phyloP scores from a whole-genome alignment of 2,329 filamentous ascomycete species.

The Sarocladium brachiariae region DNA sequence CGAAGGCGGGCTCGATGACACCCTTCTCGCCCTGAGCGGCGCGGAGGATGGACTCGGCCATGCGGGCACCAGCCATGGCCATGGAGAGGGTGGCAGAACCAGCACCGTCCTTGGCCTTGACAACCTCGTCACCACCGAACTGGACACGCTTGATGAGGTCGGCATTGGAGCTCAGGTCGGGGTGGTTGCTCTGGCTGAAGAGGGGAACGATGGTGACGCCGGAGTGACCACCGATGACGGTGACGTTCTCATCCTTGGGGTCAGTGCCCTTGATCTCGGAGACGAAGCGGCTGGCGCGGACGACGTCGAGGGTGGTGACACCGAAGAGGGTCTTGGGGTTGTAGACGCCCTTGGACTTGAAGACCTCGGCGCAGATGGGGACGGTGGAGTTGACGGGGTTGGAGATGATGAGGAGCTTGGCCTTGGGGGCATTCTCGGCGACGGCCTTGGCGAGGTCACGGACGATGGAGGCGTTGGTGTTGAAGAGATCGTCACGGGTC shows the following conservation, averaged over 20 bases:
- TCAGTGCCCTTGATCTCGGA: constrained; percentile 86
- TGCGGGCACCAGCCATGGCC: constrained; percentile 84
- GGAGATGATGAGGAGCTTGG: constrained; percentile 94
- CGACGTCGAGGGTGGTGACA: constrained; percentile 98
- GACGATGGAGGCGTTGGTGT: constrained; percentile 99
- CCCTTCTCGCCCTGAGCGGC: constrained; percentile 90
- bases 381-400: constrained; percentile 99
- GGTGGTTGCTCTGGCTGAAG: constrained; percentile 88
- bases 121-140: constrained; percentile 98
- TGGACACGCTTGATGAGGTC: constrained; percentile 89
- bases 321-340: constrained; percentile 99
- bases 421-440: constrained; percentile 81
- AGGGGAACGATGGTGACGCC: constrained; percentile 98
- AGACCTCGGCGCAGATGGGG: constrained; percentile 93
- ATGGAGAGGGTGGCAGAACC: constrained; percentile 97
- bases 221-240: constrained; percentile 94
- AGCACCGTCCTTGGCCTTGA: constrained; percentile 97
- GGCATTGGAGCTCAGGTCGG: constrained; percentile 70
- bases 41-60: constrained; percentile 88
- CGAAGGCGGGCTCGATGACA: constrained; percentile 91
- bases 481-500: constrained; percentile 99
- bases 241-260: constrained; percentile 88
- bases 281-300: constrained; percentile 97
- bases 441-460: constrained; percentile 94
- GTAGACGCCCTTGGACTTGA: constrained; percentile 93